These are phyloP conservation scores for Lablab purpureus DNA, from an alignment of 306 rosid species.

Conservation along the genomic window DNA sequence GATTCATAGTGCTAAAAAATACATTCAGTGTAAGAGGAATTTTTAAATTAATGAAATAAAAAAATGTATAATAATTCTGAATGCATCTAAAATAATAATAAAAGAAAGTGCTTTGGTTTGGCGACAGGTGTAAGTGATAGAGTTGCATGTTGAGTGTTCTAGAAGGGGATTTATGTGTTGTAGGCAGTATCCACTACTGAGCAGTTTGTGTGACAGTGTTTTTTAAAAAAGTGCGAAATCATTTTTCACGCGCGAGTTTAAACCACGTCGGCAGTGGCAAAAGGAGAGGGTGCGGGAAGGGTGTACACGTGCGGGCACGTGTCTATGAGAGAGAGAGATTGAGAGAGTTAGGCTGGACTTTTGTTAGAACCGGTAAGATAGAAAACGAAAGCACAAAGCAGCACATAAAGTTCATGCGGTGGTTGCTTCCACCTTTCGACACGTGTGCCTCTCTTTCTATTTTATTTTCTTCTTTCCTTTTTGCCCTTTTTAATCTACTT, in stretches of 20 bases:
- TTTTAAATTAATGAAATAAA: neutral
- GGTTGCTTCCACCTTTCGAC: constrained; percentile 31
- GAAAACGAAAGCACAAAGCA: constrained; percentile 39
- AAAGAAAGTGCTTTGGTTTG: neutral
- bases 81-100: neutral
- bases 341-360: constrained; percentile 74
- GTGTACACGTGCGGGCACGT: constrained; percentile 63
- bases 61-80: neutral
- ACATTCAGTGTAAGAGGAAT: too few species aligned
- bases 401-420: constrained; percentile 5
- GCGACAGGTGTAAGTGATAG: neutral
- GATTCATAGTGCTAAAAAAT: neutral
- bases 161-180: neutral
- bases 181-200: neutral
- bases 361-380: constrained; percentile 35
- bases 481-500: constrained; percentile 9
- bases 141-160: neutral
- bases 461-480: neutral
- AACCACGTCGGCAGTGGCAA: constrained; percentile 53
- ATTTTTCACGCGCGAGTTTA: constrained; percentile 63
- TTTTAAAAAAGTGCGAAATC: neutral
- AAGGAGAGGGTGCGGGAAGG: constrained; percentile 24
- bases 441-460: constrained; percentile 45
- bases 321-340: constrained; percentile 52
- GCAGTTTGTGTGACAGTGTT: neutral